Conservation (phyloP, 1,284 basidiomycete genomes). For the Mycosarcoma mackinlayi region DNA sequence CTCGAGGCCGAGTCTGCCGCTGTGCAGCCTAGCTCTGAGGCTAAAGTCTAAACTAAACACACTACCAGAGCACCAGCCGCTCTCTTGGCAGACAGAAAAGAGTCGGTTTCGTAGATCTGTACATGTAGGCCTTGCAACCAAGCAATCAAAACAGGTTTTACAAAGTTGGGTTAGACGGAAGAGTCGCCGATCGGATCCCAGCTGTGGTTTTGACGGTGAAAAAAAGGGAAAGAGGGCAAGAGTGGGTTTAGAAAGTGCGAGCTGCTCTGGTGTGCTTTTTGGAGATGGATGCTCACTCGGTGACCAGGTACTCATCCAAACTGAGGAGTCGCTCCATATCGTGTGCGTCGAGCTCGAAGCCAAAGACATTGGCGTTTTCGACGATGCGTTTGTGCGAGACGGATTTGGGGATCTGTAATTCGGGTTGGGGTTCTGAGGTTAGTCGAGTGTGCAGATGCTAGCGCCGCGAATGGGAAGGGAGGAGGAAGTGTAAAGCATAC, state of each 20-base stretch:
- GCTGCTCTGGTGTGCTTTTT: too few relatives aligned
- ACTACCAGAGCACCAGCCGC: too few relatives aligned
- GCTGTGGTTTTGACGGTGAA: too few relatives aligned
- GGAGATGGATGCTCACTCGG: conserved; percentile 15
- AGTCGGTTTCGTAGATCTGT: too few relatives aligned
- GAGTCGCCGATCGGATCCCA: conserved; percentile 38
- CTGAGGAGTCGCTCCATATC: conserved; percentile 72
- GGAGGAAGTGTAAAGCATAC: too few relatives aligned
- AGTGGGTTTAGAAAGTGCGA: too few relatives aligned
- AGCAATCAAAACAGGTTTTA: too few relatives aligned
- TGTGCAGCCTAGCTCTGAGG: conserved; percentile 14
- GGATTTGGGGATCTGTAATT: conserved; percentile 74
- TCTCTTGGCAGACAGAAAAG: too few relatives aligned
- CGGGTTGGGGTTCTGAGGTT: background rate
- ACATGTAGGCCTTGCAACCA: too few relatives aligned
- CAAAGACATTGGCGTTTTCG: conserved; percentile 76
- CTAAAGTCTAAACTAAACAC: conserved; percentile 14
- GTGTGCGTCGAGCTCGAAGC: conserved; percentile 75
- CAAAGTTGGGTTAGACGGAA: too few relatives aligned
- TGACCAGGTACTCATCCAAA: conserved; percentile 31
- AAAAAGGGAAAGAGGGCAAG: background rate
- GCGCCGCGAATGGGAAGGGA: too few relatives aligned
- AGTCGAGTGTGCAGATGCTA: too few relatives aligned
- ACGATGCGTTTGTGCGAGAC: conserved; percentile 76
- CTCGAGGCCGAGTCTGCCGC: conserved; percentile 21